A percentile compares a stretch with the other conserved stretches of the same genome.
Conservation (phyloP, 2,329 filamentous ascomycete species). For the Colletotrichum aenigma region DNA sequence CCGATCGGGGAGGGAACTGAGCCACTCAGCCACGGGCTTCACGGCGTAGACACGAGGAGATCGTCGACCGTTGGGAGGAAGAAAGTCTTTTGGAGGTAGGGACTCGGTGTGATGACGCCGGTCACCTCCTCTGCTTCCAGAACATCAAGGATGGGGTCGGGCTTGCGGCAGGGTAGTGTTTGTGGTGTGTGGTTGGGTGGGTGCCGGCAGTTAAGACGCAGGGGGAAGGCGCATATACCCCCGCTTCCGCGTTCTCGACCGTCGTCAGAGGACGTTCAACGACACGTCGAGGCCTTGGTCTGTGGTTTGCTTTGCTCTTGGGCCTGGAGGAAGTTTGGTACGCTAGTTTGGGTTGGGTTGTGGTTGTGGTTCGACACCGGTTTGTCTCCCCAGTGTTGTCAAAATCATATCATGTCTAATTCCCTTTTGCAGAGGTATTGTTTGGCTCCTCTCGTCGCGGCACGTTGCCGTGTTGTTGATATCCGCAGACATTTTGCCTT, state of each 20-base stretch:
- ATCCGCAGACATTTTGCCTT: not conserved
- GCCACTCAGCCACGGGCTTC: conserved; percentile 3
- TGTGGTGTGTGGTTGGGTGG: not conserved
- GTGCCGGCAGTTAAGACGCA: conserved; percentile 21
- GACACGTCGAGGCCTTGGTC: not conserved
- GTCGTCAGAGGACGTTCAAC: not conserved
- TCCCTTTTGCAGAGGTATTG: not conserved
- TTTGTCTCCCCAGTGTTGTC: not conserved
- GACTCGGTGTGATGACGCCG: not conserved
- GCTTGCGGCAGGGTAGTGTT: not conserved
- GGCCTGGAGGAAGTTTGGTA: not conserved
- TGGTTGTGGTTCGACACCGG: not conserved
- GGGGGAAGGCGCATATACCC: conserved; percentile 15
- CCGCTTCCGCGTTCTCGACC: not conserved
- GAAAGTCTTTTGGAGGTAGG: not conserved
- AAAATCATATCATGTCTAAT: not conserved
- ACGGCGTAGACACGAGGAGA: not conserved
- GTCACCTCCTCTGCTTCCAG: not conserved
- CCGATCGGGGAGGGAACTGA: not conserved
- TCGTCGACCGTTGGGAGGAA: not conserved
- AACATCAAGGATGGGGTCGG: not conserved
- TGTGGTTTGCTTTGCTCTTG: not conserved
- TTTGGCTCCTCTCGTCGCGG: not conserved
- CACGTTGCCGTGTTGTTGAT: not conserved
- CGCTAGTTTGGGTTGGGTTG: not conserved